Conservation (phyloP, 352 stramenopile species). For the Aphanomyces euteiches region DNA sequence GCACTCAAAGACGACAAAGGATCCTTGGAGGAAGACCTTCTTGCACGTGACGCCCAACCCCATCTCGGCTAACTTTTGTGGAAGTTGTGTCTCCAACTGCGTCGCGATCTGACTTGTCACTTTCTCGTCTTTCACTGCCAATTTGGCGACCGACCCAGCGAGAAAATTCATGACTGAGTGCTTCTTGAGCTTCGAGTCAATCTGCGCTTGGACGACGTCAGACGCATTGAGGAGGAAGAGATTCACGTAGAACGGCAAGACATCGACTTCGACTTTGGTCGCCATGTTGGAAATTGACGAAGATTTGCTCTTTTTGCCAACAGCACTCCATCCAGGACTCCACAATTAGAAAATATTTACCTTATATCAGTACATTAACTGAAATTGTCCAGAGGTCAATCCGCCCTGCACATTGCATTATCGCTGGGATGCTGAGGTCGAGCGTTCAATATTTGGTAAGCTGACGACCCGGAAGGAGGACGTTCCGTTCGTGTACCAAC, state of each 20-base stretch:
- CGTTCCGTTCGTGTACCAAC: no score
- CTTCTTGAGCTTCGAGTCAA: not conserved
- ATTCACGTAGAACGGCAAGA: not conserved
- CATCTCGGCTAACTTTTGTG: not conserved
- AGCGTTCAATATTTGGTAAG: no score
- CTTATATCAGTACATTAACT: no score
- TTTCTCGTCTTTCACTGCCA: not conserved
- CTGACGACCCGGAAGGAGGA: no score
- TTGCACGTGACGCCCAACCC: not conserved
- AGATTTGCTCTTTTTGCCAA: no score
- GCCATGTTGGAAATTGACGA: not conserved
- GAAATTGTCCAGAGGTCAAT: no score
- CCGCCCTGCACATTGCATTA: no score
- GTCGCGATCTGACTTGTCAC: not conserved
- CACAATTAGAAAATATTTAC: no score
- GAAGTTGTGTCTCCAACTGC: not conserved
- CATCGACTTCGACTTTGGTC: slow-evolving; percentile 1
- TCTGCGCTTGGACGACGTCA: not conserved
- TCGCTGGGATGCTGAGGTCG: no score
- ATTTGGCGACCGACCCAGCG: not conserved
- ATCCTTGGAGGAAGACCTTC: not conserved
- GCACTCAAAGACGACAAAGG: slow-evolving; percentile 4
- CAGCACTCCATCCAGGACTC: no score
- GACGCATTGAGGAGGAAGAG: not conserved
- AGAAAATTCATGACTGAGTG: not conserved